Evolutionary conservation across 805 yeast species (phyloP), one percentile per base, ranked within the genome.

Genomic region (Hanseniaspora clermontiae): DNA sequence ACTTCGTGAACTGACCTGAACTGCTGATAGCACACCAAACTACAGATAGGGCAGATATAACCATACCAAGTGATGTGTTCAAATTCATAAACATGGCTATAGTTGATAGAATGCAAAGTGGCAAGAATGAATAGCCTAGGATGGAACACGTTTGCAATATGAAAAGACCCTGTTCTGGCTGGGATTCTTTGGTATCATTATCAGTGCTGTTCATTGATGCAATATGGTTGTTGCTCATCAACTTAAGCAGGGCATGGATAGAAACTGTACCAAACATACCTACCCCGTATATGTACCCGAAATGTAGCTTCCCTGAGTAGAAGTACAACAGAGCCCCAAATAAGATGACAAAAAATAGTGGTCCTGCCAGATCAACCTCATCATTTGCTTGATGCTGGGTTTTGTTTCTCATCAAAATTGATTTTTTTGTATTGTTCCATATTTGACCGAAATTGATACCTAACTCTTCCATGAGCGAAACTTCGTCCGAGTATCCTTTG

Each of bases 251-350:
- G 62, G 79, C 79, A 70, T 90, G 97, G 61, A 89, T 78, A 36
- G 95, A 81, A 15, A 87, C 66, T 1, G 95, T 84, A 17, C 98
- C 98, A 62, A 91, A 82, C 45, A 93, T 71, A 0, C 96, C 97
- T 43, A 93, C 95, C 42, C 98, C 97, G 65, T 93, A 93, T 51
- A 93, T 86, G 68, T 93, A 93, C 1, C 97, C 97, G 67, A 93
- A 93, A 68, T 93, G 97, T 15, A 91, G 86, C 68, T 91, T 93
- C 5, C 98, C 97, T 1, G 95, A 83, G 46, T 90, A 74, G 51
- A 91, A 72, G 55, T 93, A 72, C 3, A 55, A 49, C 59, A 84
- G 80, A 0, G 89, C 77, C 20, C 96, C 98, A 66, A 91, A 91
- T 57, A 88, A 69, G 53, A 93, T 72, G 64, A 91, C 91, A 68